Conservation (phyloP, 306 rosid species). For the Vigna radiata region DNA sequence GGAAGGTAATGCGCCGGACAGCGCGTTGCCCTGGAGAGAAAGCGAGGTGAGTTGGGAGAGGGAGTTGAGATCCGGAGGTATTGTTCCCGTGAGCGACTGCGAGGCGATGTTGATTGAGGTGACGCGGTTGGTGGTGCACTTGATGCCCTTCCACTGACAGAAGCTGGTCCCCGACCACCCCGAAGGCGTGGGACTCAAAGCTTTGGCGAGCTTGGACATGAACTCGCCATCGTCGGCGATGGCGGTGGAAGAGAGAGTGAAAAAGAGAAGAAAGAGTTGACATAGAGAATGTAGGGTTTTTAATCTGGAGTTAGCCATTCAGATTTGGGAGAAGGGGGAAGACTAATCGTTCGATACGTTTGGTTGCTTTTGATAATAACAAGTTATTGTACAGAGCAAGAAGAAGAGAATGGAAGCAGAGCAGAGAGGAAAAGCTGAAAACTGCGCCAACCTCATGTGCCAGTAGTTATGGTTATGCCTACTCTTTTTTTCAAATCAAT, state of each 20-base stretch:
- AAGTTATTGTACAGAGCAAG: not conserved
- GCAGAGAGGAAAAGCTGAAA: not conserved
- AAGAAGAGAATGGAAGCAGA: not conserved
- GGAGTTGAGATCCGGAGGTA: slow-evolving; percentile 66
- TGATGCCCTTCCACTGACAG: slow-evolving; percentile 65
- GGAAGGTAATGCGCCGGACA: slow-evolving; percentile 65
- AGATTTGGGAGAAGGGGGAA: slow-evolving; percentile 14
- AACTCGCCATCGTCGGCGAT: slow-evolving; percentile 65
- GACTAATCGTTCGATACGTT: not conserved
- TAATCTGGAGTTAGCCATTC: slow-evolving; percentile 55
- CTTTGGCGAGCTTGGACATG: slow-evolving; percentile 53
- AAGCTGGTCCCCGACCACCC: slow-evolving; percentile 54
- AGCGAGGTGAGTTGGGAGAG: slow-evolving; percentile 62
- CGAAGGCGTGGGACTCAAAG: slow-evolving; percentile 48
- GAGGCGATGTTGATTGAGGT: slow-evolving; percentile 54
- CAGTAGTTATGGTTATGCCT: slow-evolving; percentile 32
- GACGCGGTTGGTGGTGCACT: slow-evolving; percentile 59
- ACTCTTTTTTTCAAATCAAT: not conserved
- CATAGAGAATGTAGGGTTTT: slow-evolving; percentile 53
- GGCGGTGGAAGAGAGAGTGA: slow-evolving; percentile 34
- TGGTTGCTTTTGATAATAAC: not conserved
- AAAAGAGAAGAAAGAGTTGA: not conserved
- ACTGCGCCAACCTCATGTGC: slow-evolving; percentile 43
- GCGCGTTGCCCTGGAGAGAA: slow-evolving; percentile 61
- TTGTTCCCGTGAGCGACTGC: slow-evolving; percentile 54